Conservation (phyloP, 2,329 filamentous ascomycete species). For the Trichophyton rubrum region DNA sequence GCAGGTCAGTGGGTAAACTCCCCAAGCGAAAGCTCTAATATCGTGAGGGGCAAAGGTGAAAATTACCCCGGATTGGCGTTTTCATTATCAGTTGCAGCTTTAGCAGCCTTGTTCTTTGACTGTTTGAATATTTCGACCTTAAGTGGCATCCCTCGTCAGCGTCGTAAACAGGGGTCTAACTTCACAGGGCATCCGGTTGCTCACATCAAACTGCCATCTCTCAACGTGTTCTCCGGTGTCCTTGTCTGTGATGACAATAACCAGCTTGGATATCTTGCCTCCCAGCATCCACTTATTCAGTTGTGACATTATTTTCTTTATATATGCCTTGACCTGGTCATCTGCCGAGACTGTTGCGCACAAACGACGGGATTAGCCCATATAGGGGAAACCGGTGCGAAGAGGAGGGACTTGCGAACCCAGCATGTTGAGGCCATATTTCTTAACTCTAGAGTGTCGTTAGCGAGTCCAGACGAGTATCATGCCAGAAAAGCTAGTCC, state of each 20-base stretch:
- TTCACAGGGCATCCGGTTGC: constrained; percentile 14
- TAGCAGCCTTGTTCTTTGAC: constrained; percentile 38
- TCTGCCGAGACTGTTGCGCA: constrained; percentile 66
- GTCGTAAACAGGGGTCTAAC: neutral
- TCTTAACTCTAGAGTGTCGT: constrained; percentile 56
- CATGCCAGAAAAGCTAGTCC: neutral
- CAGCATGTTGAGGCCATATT: constrained; percentile 98
- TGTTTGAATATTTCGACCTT: constrained; percentile 8
- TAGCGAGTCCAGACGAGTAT: neutral
- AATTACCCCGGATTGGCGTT: constrained; percentile 46
- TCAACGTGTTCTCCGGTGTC: constrained; percentile 94
- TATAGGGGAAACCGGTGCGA: neutral
- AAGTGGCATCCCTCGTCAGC: neutral
- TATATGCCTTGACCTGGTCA: constrained; percentile 97
- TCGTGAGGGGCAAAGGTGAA: neutral
- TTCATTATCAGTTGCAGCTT: constrained; percentile 37
- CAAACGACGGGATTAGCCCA: neutral
- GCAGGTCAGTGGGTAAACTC: neutral
- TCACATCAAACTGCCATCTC: constrained; percentile 93
- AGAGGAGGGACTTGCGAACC: constrained; percentile 35
- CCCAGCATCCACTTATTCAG: constrained; percentile 96
- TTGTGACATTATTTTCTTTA: constrained; percentile 98
- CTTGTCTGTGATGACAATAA: constrained; percentile 93
- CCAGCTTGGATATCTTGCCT: constrained; percentile 92
- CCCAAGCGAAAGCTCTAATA: neutral